A percentile compares a stretch with the other conserved stretches of the same genome.
phyloP scores from a whole-genome alignment of 1,284 basidiomycete genomes.

The Omphalotus olearius region DNA sequence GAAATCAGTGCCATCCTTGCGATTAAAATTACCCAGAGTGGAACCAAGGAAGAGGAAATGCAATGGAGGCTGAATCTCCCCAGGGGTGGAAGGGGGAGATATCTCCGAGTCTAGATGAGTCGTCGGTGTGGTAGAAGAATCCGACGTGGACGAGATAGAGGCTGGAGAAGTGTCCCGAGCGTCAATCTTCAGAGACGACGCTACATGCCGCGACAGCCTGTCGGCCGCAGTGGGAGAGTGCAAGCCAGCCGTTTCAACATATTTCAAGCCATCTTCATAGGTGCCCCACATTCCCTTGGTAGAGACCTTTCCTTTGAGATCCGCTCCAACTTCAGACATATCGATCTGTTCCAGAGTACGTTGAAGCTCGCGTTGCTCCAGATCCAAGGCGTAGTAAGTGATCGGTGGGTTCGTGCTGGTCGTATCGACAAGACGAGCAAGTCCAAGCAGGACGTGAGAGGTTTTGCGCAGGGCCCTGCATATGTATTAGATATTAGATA shows the following conservation, averaged over 20 bases:
- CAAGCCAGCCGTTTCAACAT: conserved; percentile 58
- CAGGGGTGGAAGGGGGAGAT: conserved; percentile 37
- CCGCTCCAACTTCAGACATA: conserved; percentile 58
- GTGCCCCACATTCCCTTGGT: conserved; percentile 87
- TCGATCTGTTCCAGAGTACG: conserved; percentile 75
- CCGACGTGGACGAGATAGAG: conserved; percentile 23
- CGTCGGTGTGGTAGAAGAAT: conserved; percentile 23
- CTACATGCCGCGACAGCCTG: neutral
- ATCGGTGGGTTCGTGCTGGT: conserved; percentile 43
- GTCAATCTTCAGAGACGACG: neutral
- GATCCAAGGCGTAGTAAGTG: conserved; percentile 92
- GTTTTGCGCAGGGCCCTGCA: conserved; percentile 85
- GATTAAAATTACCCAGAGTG: conserved; percentile 90
- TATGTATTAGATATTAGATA: neutral
- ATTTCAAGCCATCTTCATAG: conserved; percentile 79
- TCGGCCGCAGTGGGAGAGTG: conserved; percentile 14
- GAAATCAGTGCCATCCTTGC: conserved; percentile 72
- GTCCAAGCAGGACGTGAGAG: conserved; percentile 77
- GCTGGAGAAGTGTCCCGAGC: conserved; percentile 28
- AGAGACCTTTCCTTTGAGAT: conserved; percentile 65
- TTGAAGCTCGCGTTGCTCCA: conserved; percentile 83
- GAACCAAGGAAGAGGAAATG: conserved; percentile 94
- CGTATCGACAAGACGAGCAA: conserved; percentile 50
- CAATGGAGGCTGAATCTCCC: conserved; percentile 41
- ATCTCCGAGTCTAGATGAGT: conserved; percentile 21